These are phyloP conservation scores for Neurospora sp. DNA, from an alignment of 495 filamentous ascomycete genomes.

Conservation along the genomic window DNA sequence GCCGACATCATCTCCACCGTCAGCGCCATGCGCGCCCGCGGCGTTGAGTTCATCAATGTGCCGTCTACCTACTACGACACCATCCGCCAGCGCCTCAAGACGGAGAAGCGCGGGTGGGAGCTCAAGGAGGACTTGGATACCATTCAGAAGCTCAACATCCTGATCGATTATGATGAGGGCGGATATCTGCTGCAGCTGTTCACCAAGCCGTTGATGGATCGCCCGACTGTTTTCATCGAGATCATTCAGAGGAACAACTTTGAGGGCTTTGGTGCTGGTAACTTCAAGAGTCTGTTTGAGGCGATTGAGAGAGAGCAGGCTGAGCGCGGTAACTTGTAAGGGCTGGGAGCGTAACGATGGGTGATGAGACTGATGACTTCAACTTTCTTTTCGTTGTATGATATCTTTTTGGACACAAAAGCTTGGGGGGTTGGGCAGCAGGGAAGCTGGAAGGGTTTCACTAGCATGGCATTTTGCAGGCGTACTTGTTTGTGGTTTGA, in stretches of 20 bases:
- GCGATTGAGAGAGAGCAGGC: constrained; percentile 87
- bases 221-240: constrained; percentile 89
- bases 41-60: constrained; percentile 82
- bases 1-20: constrained; percentile 67
- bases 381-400: neutral
- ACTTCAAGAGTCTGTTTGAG: constrained; percentile 88
- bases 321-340: constrained; percentile 63
- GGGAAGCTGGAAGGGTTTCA: neutral
- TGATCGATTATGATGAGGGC: constrained; percentile 86
- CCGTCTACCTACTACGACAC: constrained; percentile 73
- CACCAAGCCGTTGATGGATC: constrained; percentile 85
- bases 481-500: neutral
- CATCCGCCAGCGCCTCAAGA: constrained; percentile 56
- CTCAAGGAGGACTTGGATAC: constrained; percentile 68
- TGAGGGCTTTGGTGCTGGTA: constrained; percentile 84
- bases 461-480: neutral
- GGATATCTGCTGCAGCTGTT: constrained; percentile 82
- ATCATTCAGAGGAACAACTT: constrained; percentile 86
- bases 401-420: neutral
- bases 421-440: neutral
- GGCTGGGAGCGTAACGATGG: neutral
- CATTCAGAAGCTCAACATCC: constrained; percentile 61
- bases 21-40: constrained; percentile 59
- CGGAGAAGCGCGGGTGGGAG: constrained; percentile 36
- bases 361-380: neutral